These are phyloP conservation scores for Aspergillus uvarum DNA, from an alignment of 2,329 filamentous ascomycete species.

Conservation along the genomic window DNA sequence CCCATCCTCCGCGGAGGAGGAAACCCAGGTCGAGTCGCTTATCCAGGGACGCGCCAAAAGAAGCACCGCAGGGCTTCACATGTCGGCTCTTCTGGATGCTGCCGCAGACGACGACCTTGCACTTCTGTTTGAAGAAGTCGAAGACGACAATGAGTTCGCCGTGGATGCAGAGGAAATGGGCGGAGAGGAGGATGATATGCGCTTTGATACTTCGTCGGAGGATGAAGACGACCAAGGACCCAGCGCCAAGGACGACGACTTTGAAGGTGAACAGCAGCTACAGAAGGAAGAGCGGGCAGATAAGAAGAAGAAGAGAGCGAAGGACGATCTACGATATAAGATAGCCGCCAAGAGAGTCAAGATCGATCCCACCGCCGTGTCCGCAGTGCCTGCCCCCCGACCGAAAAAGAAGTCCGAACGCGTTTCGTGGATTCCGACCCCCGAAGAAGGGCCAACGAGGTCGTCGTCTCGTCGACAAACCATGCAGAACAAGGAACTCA, in stretches of 20 bases:
- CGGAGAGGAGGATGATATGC: constrained; percentile 69
- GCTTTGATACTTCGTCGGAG: constrained; percentile 81
- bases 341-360: constrained; percentile 69
- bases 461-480: constrained; percentile 64
- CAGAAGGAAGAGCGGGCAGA: constrained; percentile 72
- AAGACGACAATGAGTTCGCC: constrained; percentile 51
- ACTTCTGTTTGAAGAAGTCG: constrained; percentile 67
- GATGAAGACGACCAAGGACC: constrained; percentile 75
- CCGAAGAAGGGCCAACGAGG: constrained; percentile 61
- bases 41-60: constrained; percentile 62
- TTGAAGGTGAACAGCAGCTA: constrained; percentile 85
- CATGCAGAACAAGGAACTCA: constrained; percentile 63
- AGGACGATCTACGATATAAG: constrained; percentile 64
- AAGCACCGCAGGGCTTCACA: constrained; percentile 79
- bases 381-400: constrained; percentile 39
- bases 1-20: constrained; percentile 29
- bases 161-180: constrained; percentile 41
- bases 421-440: constrained; percentile 66
- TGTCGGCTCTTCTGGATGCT: constrained; percentile 73
- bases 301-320: constrained; percentile 77
- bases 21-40: constrained; percentile 35
- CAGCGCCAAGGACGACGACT: constrained; percentile 58
- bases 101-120: constrained; percentile 67
- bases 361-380: constrained; percentile 58
- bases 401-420: constrained; percentile 71